Evolutionary conservation across 1,284 basidiomycete species (phyloP), one percentile per base, ranked within the genome.

Genomic region (Ganoderma sinense): DNA sequence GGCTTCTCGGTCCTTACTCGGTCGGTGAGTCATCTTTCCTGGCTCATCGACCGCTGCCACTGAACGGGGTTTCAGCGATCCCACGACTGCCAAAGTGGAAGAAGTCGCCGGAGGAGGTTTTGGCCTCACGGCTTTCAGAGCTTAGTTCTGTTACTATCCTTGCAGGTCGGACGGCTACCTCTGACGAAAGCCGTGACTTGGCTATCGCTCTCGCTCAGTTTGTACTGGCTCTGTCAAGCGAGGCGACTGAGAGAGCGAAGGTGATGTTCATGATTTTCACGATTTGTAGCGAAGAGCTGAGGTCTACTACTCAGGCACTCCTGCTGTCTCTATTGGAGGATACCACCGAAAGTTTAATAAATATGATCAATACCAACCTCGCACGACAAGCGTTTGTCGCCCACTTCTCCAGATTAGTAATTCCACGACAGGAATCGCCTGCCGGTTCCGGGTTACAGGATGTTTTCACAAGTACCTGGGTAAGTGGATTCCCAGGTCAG

Each of bases 311-410:
- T 2, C 65, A 91, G 88, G 72, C 45, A 16, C 70, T 84, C 29
- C 74, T 91, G 67, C 77, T 78, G 51, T 75, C 74, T 0, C 76
- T 89, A 6, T 67, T 90, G 7, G 82, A 84, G 48, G 74, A 76
- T 11, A 79, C 83, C 1, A 53, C 90, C 11, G 74, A 82, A 16
- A 73, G 79, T 2, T 87, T 80, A 68, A 81, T 82, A 7, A 79
- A 80, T 62, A 81, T 78, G 39, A 78, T 89, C 10, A 77, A 82
- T 26, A 80, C 82, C 7, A 82, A 75, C 4, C 76, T 90, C 2
- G 85, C 89, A 0, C 82, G 84, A 66, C 79, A 83, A 65, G 81
- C 83, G 0, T 88, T 91, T 64, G 82, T 85, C 69, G 56, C 68
- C 8, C 78, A 81, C 45, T 89, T 85, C 74, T 86, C 90, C 51